These are phyloP conservation scores for Mortierella sp. DNA, from an alignment of 371 early-diverging fungal genomes.

Conservation along the genomic window DNA sequence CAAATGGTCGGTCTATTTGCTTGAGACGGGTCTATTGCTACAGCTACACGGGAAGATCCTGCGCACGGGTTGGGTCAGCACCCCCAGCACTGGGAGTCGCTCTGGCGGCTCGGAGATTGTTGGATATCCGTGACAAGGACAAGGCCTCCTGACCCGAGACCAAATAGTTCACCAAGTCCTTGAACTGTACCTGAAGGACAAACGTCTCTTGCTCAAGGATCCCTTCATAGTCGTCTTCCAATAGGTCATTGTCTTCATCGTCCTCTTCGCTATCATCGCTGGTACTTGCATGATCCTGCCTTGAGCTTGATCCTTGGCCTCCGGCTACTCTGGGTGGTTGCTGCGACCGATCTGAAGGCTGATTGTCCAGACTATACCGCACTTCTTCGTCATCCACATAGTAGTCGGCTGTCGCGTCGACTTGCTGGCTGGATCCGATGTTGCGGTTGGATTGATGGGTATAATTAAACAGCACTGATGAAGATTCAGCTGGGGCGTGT, in stretches of 20 bases:
- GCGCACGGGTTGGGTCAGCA: constrained; percentile 7
- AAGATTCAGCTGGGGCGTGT: neutral
- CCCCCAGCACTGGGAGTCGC: neutral
- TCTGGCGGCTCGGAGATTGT: neutral
- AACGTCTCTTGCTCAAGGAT: constrained; percentile 42
- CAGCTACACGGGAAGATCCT: constrained; percentile 25
- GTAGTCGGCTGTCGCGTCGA: constrained; percentile 36
- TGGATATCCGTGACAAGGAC: constrained; percentile 15
- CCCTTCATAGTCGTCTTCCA: constrained; percentile 38
- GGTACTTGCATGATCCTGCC: neutral
- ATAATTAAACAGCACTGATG: constrained; percentile 17
- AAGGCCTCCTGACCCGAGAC: constrained; percentile 30
- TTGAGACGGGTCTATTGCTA: neutral
- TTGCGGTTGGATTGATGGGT: constrained; percentile 2
- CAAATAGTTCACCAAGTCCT: constrained; percentile 30
- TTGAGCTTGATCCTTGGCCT: neutral
- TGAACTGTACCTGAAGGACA: constrained; percentile 35
- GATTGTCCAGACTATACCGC: constrained; percentile 23
- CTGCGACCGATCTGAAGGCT: neutral
- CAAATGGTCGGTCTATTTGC: neutral
- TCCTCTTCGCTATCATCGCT: neutral
- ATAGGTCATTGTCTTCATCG: constrained; percentile 23
- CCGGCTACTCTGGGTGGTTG: neutral
- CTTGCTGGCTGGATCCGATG: neutral
- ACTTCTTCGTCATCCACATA: constrained; percentile 55